Evolutionary conservation across 129 eudicot species (phyloP).

Genomic region (Pseudognaphalium luteoalbum): DNA sequence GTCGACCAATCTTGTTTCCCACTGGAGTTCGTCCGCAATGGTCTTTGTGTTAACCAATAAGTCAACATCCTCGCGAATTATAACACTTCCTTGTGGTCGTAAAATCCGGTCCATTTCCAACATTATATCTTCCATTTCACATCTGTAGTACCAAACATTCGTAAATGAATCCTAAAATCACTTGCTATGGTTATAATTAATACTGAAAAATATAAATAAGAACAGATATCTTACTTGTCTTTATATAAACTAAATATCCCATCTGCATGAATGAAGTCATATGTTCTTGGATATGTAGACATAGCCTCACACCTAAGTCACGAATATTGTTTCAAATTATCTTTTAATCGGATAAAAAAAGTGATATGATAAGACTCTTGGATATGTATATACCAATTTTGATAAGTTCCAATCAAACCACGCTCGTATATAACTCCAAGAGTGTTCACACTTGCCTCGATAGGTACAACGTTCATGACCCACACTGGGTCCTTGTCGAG

Average conservation of each 20-base stretch:
- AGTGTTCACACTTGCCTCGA: slow-evolving; percentile 64
- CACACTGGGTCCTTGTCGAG: slow-evolving; percentile 66
- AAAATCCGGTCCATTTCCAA: slow-evolving; percentile 82
- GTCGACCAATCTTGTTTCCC: slow-evolving; percentile 72
- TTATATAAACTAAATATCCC: slow-evolving; percentile 68
- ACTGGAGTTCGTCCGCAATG: slow-evolving; percentile 55
- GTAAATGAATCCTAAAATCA: background rate
- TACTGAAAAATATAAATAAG: background rate
- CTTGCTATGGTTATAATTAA: background rate
- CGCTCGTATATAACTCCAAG: slow-evolving; percentile 83
- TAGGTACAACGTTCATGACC: slow-evolving; percentile 91
- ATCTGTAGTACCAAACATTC: slow-evolving; percentile 40
- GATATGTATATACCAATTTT: slow-evolving; percentile 78
- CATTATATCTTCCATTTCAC: slow-evolving; percentile 71
- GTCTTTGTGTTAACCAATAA: slow-evolving; percentile 58
- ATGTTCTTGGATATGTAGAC: slow-evolving; percentile 96
- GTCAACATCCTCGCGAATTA: slow-evolving; percentile 81
- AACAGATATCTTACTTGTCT: slow-evolving; percentile 53
- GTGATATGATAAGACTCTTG: background rate
- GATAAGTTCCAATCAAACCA: slow-evolving; percentile 90
- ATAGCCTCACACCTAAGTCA: slow-evolving; percentile 83
- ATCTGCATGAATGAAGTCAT: slow-evolving; percentile 87
- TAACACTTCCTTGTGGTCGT: slow-evolving; percentile 83
- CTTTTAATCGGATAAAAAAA: background rate
- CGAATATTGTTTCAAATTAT: background rate